Base-by-base conservation (phyloP, 2,329 filamentous ascomycete genomes). In the Verticillium nubilum region DNA sequence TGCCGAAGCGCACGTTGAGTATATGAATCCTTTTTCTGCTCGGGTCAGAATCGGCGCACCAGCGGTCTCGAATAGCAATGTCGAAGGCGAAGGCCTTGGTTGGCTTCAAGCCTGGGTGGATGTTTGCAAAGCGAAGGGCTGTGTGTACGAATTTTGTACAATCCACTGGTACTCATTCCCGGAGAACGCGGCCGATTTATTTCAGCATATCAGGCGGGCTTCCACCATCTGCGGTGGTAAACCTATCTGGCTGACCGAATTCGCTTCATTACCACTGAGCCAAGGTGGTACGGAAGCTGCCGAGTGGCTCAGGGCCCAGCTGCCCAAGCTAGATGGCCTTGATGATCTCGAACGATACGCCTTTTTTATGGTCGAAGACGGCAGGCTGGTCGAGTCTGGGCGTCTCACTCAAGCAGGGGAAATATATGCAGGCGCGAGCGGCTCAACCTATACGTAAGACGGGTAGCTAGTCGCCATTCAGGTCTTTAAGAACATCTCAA, bases 191-290 rank as follows among this genome's bases (percentile, higher is more conserved):
- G 70, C 78, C 52, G 75, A 73, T 60, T 85, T 88, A 72, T 81
- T 86, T 63, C 61, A 69, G 28, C 83, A 86, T 70, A 68, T 87
- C 58, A 64, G 74, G 60, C 61, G 76, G 29, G 79, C 80, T 60
- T 64, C 80, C 68, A 58, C 72, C 29, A 67, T 72, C 60, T 83
- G 80, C 69, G 67, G 72, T 54, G 74, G 71, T 66, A 78, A 78
- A 75, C 76, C 78, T 52, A 71, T 89, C 70, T 87, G 82, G 81
- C 73, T 88, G 59, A 87, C 84, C 58, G 86, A 89, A 77, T 88
- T 88, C 64, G 85, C 80, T 23, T 78, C 83, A 15, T 28, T 53
- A 28, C 56, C 23, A 31, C 52, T 47, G 56, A 37, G 57, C 68
- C 71, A 37, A 80, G 76, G 72, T 57, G 73, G 76, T 31, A 73